phyloP scores from a whole-genome alignment of 495 filamentous ascomycete genomes.

The Xylaria scruposa region DNA sequence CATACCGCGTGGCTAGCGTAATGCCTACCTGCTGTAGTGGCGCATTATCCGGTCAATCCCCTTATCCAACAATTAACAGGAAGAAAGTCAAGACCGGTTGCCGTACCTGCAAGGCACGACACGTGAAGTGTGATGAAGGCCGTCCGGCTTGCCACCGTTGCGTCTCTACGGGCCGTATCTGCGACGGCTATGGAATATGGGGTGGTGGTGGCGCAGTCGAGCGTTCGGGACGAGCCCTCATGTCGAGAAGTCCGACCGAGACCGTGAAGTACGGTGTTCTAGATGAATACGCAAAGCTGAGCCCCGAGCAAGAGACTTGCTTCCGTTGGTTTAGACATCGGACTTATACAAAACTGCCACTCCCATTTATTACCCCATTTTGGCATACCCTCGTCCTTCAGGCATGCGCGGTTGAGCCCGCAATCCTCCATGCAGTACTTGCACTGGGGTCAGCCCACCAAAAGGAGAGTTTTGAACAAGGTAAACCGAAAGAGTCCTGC shows the following conservation, averaged over 20 bases:
- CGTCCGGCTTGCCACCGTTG: slow-evolving; percentile 61
- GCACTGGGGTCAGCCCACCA: slow-evolving; percentile 56
- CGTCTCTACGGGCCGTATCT: slow-evolving; percentile 60
- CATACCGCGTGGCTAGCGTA: not conserved
- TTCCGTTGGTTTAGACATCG: slow-evolving; percentile 53
- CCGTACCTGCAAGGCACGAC: slow-evolving; percentile 58
- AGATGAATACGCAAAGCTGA: slow-evolving; percentile 24
- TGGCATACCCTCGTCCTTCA: slow-evolving; percentile 59
- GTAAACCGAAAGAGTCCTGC: not conserved
- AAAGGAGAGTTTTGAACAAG: slow-evolving; percentile 29
- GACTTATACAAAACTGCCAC: slow-evolving; percentile 51
- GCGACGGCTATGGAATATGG: slow-evolving; percentile 65
- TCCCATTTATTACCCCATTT: slow-evolving; percentile 51
- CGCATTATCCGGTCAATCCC: not conserved
- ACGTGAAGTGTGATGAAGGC: slow-evolving; percentile 65
- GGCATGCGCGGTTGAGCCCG: slow-evolving; percentile 51
- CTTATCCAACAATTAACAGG: not conserved
- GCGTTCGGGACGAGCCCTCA: slow-evolving; percentile 24
- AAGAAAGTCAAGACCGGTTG: slow-evolving; percentile 58
- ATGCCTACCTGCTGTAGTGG: not conserved
- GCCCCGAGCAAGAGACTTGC: slow-evolving; percentile 38
- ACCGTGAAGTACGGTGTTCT: slow-evolving; percentile 18
- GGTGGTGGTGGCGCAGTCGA: slow-evolving; percentile 51
- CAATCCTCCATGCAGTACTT: slow-evolving; percentile 59
- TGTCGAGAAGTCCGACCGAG: slow-evolving; percentile 10